phyloP scores from a whole-genome alignment of 2,329 filamentous ascomycete genomes.

The Proliferodiscus dingleyae region DNA sequence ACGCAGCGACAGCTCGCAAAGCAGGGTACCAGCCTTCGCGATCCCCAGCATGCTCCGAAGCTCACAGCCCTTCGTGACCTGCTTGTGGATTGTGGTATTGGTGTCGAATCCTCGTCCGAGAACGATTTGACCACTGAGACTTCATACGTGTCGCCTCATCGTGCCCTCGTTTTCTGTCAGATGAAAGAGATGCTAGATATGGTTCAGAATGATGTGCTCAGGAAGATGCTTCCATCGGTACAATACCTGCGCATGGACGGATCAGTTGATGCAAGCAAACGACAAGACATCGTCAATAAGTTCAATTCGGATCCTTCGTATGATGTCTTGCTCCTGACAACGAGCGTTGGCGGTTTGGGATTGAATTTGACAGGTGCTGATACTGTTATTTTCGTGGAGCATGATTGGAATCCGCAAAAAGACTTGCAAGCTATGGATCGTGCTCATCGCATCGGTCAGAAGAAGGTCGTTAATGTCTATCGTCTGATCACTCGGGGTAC shows the following conservation, averaged over 20 bases:
- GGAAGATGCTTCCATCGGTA: constrained; percentile 84
- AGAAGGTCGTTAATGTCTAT: constrained; percentile 99
- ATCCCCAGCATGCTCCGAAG: constrained; percentile 86
- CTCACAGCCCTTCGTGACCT: constrained; percentile 84
- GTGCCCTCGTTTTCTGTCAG: constrained; percentile 95
- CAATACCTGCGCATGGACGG: constrained; percentile 94
- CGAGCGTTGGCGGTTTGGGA: constrained; percentile 88
- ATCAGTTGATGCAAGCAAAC: constrained; percentile 83
- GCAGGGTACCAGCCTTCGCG: constrained; percentile 76
- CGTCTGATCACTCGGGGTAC: constrained; percentile 93
- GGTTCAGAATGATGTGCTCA: constrained; percentile 90
- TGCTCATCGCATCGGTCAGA: constrained; percentile 95
- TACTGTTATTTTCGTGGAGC: constrained; percentile 98
- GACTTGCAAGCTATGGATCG: constrained; percentile 99
- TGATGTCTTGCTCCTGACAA: constrained; percentile 88
- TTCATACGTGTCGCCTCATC: constrained; percentile 89
- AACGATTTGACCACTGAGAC: constrained; percentile 53
- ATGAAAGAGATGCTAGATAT: constrained; percentile 99
- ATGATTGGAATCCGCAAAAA: constrained; percentile 99
- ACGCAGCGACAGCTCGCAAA: constrained; percentile 76
- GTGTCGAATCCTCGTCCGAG: constrained; percentile 53
- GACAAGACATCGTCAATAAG: constrained; percentile 96
- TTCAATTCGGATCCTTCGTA: constrained; percentile 98
- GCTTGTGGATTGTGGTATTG: constrained; percentile 97
- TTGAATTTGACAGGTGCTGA: constrained; percentile 95